Base-by-base conservation (phyloP, 2,329 filamentous ascomycete genomes). In the Aspergillus hiratsukae region DNA sequence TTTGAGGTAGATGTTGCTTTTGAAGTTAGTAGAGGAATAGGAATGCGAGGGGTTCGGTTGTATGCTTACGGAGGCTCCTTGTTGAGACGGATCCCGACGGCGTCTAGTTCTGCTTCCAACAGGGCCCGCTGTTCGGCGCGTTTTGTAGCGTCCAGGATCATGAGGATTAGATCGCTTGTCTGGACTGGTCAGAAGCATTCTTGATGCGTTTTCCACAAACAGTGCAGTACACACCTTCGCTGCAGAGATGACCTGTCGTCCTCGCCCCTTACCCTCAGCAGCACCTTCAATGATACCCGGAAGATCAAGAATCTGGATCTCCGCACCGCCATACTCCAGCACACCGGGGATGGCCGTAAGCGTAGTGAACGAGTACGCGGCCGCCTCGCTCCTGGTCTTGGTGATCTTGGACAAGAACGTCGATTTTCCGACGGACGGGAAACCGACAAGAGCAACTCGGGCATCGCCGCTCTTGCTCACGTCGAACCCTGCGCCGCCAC, bases 321-420 rank as follows among this genome's bases (percentile, higher is more conserved):
- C 95, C 1, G 94, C 94, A 53, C 94, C 95, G 11, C 92, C 94
- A 76, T 99, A 99, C 79, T 97, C 93, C 54, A 99, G 83, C 41
- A 99, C 95, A 65, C 94, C 94, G 1, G 94, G 94, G 64, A 99
- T 99, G 37, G 94, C 95, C 9, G 94, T 99, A 48, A 99, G 81
- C 1, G 94, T 99, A 10, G 94, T 99, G 84, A 99, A 99, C 55
- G 93, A 87, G 72, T 99, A 99, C 0, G 94, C 90, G 0, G 94
- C 94, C 28, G 97, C 91, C 73, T 97, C 93, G 51, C 91, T 96
- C 70, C 91, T 91, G 41, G 95, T 99, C 78, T 96, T 97, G 51
- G 94, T 99, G 72, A 99, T 95, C 71, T 97, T 97, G 50, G 92
- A 97, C n/a, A 99, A 75, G 71, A 99, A 97, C 0, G 94, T 99